Conservation (phyloP, 164 flowering plant genomes). For the Buxus sempervirens region DNA sequence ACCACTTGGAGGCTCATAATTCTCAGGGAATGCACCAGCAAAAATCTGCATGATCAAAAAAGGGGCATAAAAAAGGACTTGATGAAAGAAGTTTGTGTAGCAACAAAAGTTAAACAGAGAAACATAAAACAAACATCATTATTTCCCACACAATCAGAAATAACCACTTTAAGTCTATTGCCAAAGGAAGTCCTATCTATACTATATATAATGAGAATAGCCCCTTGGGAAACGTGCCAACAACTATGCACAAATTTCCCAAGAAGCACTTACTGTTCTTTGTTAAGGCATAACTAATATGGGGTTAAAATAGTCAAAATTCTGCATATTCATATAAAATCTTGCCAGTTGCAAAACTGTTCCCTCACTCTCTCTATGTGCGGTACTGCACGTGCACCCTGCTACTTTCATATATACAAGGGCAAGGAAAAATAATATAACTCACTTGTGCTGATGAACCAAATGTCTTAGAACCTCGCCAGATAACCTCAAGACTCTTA, state of each 20-base stretch:
- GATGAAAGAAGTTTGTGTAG: not conserved
- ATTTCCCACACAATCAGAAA: no score
- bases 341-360: no score
- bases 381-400: no score
- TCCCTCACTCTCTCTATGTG: no score
- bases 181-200: not conserved
- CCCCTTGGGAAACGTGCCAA: no score
- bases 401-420: not conserved
- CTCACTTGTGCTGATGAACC: slow-evolving; percentile 54
- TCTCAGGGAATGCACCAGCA: slow-evolving; percentile 53
- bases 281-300: no score
- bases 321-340: no score
- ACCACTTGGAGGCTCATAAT: slow-evolving; percentile 60
- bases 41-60: slow-evolving; percentile 40
- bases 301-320: no score
- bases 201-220: no score
- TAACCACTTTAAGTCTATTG: not conserved
- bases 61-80: not conserved
- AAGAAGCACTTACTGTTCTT: no score
- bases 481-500: slow-evolving; percentile 81
- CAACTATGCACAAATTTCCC: no score
- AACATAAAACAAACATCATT: not conserved
- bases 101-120: not conserved
- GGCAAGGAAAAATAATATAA: not conserved
- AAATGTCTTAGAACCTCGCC: slow-evolving; percentile 81